These are phyloP conservation scores for Xylaria intraflava DNA, from an alignment of 495 filamentous ascomycete species.

Conservation along the genomic window DNA sequence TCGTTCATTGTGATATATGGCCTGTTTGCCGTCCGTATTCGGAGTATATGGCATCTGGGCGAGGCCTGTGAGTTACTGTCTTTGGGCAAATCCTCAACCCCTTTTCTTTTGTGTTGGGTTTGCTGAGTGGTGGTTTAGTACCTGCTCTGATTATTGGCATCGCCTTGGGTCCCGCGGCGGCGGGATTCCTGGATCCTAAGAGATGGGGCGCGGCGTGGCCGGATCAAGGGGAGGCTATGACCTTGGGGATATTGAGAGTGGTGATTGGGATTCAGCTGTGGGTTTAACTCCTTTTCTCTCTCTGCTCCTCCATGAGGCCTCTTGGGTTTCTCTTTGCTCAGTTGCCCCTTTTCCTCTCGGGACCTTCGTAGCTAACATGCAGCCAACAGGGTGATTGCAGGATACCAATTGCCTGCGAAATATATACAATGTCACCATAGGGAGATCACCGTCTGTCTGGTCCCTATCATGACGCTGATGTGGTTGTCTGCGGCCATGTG, in stretches of 20 bases:
- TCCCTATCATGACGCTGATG: conserved; percentile 82
- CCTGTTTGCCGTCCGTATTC: conserved; percentile 47
- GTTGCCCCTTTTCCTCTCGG: background rate
- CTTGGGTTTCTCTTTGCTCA: background rate
- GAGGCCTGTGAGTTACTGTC: conserved; percentile 45
- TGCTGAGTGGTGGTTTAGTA: conserved; percentile 29
- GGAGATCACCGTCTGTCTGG: conserved; percentile 64
- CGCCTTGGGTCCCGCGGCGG: conserved; percentile 41
- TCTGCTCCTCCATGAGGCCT: conserved; percentile 7
- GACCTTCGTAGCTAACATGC: conserved; percentile 26
- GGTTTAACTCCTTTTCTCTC: conserved; percentile 26
- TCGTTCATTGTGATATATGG: conserved; percentile 39
- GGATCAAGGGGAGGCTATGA: conserved; percentile 38
- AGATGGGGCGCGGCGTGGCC: conserved; percentile 36
- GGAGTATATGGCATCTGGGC: conserved; percentile 50
- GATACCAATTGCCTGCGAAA: conserved; percentile 76
- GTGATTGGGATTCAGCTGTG: conserved; percentile 51
- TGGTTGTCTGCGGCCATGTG: conserved; percentile 72
- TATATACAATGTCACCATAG: conserved; percentile 73
- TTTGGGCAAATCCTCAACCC: background rate
- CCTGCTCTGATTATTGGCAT: conserved; percentile 46
- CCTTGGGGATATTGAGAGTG: conserved; percentile 44
- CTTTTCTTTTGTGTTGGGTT: background rate
- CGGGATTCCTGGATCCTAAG: conserved; percentile 41
- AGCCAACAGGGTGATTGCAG: conserved; percentile 56